Evolutionary conservation across 192 early-diverging fungal species (phyloP).

Genomic region (Linnemannia elongata): DNA sequence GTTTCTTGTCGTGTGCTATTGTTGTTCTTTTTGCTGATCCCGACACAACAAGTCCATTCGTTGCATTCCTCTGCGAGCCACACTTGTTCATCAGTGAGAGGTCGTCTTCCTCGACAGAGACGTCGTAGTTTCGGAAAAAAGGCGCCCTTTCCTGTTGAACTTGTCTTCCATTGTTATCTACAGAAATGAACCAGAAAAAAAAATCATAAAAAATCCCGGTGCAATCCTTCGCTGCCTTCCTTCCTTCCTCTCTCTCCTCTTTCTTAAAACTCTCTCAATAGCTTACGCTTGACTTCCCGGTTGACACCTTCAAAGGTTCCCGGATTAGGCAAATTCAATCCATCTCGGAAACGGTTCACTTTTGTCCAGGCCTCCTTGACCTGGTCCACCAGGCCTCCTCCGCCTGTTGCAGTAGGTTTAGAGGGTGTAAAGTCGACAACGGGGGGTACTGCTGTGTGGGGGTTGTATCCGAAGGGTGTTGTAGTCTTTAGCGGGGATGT

Average conservation of each 20-base stretch:
- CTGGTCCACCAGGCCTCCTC: conserved; percentile 35
- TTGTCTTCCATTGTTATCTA: too few species aligned
- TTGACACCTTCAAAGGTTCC: conserved; percentile 88
- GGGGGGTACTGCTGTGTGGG: conserved; percentile 11
- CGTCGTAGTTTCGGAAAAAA: too few species aligned
- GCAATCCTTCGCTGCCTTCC: background rate
- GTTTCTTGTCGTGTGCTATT: background rate
- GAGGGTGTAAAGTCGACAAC: conserved; percentile 13
- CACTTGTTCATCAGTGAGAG: too few species aligned
- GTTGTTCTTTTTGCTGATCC: background rate
- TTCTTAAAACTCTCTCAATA: background rate
- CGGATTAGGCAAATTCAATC: conserved; percentile 79
- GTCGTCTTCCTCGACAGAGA: too few species aligned
- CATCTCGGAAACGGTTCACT: conserved; percentile 50
- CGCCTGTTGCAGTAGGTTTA: background rate
- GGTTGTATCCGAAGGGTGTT: conserved; percentile 56
- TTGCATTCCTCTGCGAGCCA: too few species aligned
- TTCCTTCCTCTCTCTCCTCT: too few species aligned
- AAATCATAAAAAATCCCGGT: too few species aligned
- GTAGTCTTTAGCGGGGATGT: conserved; percentile 41
- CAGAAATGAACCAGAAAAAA: too few species aligned
- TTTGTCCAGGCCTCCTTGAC: conserved; percentile 39
- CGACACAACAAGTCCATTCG: too few species aligned
- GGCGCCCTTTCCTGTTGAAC: too few species aligned
- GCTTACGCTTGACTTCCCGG: conserved; percentile 82